Base-by-base conservation (phyloP, 164 flowering plant genomes). In the Cinnamomum micranthum region DNA sequence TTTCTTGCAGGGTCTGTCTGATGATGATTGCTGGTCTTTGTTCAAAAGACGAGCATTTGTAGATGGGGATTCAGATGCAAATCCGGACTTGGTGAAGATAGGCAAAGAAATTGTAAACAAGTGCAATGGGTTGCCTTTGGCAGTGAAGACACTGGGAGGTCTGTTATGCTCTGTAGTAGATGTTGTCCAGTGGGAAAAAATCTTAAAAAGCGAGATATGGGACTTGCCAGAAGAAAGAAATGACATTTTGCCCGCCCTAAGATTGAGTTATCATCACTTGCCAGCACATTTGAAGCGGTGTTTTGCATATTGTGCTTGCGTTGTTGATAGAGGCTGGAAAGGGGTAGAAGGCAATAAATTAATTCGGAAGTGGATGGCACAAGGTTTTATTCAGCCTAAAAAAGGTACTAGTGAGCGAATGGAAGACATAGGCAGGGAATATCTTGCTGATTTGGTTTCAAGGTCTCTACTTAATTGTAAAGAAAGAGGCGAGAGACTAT, bases 101-200 rank as follows among this genome's bases (percentile, higher is more conserved):
- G 25, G 25, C 25, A 27, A 27, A 27, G 27, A 76, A 35, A 73
- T 75, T 69, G 78, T 69, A 2, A 25, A 51, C 6, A 78, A 78
- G 33, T 78, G 80, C 33, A 51, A 64, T 28, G 80, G 80, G 20
- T 12, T 78, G 4, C 80, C 80, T 13, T 50, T 74, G 24, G 77
- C 74, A 10, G 80, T 65, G 2, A 78, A 78, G 47, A 62, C 62
- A 1, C 58, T 78, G 1, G 81, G 78, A 35, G 66, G 78, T 15
- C 66, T 74, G 14, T 22, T 78, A 72, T 68, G 31, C 25, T 68
- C 50, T 6, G 74, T 71, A 28, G 59, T 22, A 17, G 51, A 59
- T 9, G 68, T 41, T 41, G 14, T 28, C 1, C 75, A 78, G 19
- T 78, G 81, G 81, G 4, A 11, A 22, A 9, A 5, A 22, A 22